phyloP scores from a whole-genome alignment of 78 protist species.

The Thecamonas trahens region DNA sequence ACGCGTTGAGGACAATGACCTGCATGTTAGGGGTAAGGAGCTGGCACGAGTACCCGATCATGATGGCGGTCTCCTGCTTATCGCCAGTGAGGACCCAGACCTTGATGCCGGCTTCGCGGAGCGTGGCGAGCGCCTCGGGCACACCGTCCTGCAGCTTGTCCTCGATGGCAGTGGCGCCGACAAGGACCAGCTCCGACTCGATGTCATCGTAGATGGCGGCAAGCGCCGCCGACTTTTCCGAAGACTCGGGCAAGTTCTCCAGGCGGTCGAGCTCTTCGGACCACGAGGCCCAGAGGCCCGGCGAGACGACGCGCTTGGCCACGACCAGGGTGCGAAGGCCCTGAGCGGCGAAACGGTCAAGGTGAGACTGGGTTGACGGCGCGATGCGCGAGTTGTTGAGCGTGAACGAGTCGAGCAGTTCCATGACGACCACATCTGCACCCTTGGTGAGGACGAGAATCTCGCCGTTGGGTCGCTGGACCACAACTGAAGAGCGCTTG shows the following conservation, averaged over 20 bases:
- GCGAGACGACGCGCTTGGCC: too few relatives aligned
- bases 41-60: conserved; percentile 64
- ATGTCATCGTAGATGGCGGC: too few relatives aligned
- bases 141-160: conserved; percentile 90
- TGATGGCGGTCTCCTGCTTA: conserved; percentile 93
- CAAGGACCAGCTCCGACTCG: conserved; percentile 47
- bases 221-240: conserved; percentile 7
- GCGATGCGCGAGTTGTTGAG: neutral
- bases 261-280: too few relatives aligned
- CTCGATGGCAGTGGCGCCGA: conserved; percentile 78
- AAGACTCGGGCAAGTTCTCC: neutral
- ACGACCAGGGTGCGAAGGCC: conserved; percentile 52
- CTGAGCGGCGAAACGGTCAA: conserved; percentile 10
- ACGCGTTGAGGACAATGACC: neutral
- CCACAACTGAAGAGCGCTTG: conserved; percentile 67
- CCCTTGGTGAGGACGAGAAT: conserved; percentile 55
- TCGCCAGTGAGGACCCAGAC: conserved; percentile 98
- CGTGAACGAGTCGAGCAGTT: neutral
- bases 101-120: conserved; percentile 68
- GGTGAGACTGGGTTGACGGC: neutral
- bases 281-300: too few relatives aligned
- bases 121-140: conserved; percentile 46
- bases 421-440: conserved; percentile 35
- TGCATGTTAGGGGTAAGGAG: conserved; percentile 17
- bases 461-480: conserved; percentile 32